Conservation (phyloP, 140 eudicot species). For the Bidens hawaiensis region DNA sequence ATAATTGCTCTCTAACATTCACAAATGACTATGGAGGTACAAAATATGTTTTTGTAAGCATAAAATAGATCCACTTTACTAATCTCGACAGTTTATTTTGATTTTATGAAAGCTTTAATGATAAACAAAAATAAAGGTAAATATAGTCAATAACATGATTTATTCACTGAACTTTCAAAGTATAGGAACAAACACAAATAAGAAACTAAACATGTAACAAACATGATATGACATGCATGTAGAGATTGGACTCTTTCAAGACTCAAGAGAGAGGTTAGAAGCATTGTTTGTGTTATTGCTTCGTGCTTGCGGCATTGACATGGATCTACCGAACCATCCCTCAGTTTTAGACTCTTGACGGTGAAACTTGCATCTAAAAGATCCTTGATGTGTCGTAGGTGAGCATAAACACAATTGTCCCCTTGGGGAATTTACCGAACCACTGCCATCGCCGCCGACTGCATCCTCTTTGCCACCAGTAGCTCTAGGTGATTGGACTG, state of each 20-base stretch:
- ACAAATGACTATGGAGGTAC: no score
- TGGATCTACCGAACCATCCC: slow-evolving; percentile 56
- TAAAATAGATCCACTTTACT: no score
- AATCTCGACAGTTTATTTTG: no score
- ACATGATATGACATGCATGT: no score
- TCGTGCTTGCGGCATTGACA: slow-evolving; percentile 52
- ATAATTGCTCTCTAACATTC: no score
- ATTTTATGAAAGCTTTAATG: no score
- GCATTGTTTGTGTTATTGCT: slow-evolving; percentile 4
- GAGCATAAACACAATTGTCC: slow-evolving; percentile 65
- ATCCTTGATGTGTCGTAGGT: slow-evolving; percentile 79
- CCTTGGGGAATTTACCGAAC: slow-evolving; percentile 24
- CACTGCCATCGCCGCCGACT: not conserved
- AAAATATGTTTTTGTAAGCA: no score
- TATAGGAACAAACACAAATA: not conserved
- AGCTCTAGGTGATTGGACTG: not conserved
- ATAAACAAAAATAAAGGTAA: not conserved
- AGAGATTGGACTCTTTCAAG: slow-evolving; percentile 38
- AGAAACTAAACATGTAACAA: slow-evolving; percentile 8
- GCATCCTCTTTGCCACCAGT: not conserved
- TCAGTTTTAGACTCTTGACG: slow-evolving; percentile 30
- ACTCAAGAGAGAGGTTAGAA: slow-evolving; percentile 39
- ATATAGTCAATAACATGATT: not conserved
- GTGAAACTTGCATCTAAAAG: slow-evolving; percentile 75
- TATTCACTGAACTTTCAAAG: not conserved